Conservation (phyloP, 306 rosid genomes). For the Echinosophora koreensis region DNA sequence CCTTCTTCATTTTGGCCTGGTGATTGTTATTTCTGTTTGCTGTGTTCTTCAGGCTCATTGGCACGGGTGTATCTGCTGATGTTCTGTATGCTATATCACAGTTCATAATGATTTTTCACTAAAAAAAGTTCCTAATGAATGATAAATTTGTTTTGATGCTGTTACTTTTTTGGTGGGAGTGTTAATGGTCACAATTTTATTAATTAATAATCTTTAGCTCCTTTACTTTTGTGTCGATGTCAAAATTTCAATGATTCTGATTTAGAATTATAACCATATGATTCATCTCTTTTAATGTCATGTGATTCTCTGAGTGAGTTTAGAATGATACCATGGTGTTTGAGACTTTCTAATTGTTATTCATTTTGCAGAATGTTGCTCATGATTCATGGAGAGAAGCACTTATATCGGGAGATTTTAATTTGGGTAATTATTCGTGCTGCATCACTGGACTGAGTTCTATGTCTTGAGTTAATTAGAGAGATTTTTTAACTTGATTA, state of each 20-base stretch:
- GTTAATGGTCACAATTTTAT: neutral
- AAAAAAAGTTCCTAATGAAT: neutral
- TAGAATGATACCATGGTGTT: conserved; percentile 27
- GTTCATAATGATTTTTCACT: conserved; percentile 17
- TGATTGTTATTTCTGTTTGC: conserved; percentile 43
- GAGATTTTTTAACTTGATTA: conserved; percentile 14
- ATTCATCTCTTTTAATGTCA: conserved; percentile 10
- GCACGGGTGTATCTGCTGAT: conserved; percentile 27
- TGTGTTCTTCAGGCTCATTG: conserved; percentile 18
- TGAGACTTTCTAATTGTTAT: conserved; percentile 37
- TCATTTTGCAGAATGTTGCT: conserved; percentile 84
- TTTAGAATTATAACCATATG: neutral
- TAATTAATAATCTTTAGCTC: neutral
- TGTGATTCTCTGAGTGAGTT: conserved; percentile 26
- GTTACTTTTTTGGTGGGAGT: conserved; percentile 8
- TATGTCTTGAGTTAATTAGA: neutral
- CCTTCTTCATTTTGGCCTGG: conserved; percentile 97
- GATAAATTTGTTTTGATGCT: conserved; percentile 15
- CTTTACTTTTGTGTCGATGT: conserved; percentile 24
- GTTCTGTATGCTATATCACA: conserved; percentile 29
- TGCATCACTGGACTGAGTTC: conserved; percentile 26
- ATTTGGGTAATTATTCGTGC: conserved; percentile 60
- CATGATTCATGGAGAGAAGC: conserved; percentile 82
- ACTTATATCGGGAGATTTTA: conserved; percentile 59
- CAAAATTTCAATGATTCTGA: conserved; percentile 21